Conservation (phyloP, 352 stramenopile genomes). For the Phytophthora pseudosyringae region DNA sequence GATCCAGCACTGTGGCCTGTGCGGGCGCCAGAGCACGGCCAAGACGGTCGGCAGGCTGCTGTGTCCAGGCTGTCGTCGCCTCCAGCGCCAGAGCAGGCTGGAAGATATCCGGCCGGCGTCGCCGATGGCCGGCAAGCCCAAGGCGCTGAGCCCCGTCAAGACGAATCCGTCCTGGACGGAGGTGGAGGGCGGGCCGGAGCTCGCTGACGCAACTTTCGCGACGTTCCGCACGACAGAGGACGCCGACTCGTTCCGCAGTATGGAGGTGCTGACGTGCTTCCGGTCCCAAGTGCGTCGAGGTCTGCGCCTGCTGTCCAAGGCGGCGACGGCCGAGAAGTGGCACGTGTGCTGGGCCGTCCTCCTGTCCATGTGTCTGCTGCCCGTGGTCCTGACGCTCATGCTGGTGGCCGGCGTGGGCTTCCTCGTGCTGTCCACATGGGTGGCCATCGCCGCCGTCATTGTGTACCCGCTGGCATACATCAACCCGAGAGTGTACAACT, state of each 20-base stretch:
- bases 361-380: constrained; percentile 29
- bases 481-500: constrained; percentile 32
- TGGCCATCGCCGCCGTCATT: constrained; percentile 11
- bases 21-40: constrained; percentile 3
- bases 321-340: constrained; percentile 27
- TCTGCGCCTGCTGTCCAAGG: constrained; percentile 26
- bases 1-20: constrained; percentile 12
- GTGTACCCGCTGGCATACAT: constrained; percentile 29
- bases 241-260: constrained; percentile 23
- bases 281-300: constrained; percentile 27
- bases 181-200: constrained; percentile 1
- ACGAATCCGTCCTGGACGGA: constrained; percentile 2
- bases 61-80: constrained; percentile 22
- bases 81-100: constrained; percentile 15
- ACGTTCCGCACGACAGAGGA: constrained; percentile 10
- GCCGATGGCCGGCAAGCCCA: constrained; percentile 15
- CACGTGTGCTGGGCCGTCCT: constrained; percentile 32
- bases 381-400: constrained; percentile 24
- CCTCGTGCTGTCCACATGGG: constrained; percentile 30
- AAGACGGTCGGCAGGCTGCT: constrained; percentile 4
- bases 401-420: constrained; percentile 25
- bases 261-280: constrained; percentile 38
- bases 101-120: constrained; percentile 30
- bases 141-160: neutral
- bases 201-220: neutral